Evolutionary conservation across 2,329 filamentous ascomycete genomes (phyloP).

Genomic region (Sporothrix inflata): DNA sequence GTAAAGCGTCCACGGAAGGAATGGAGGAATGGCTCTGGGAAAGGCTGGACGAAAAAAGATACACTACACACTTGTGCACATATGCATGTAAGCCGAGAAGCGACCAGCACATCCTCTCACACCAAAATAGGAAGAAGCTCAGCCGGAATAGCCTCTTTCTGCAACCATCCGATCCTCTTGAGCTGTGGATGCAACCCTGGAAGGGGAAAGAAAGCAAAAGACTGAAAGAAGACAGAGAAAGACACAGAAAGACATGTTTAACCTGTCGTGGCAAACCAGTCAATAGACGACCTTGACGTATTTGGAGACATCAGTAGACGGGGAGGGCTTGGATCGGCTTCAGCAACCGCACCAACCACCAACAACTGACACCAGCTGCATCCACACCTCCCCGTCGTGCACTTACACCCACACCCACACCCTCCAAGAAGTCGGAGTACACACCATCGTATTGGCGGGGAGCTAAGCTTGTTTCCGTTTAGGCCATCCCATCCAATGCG

Average conservation of each 20-base stretch:
- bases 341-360: neutral
- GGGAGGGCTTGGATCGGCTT: neutral
- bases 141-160: slow-evolving; percentile 1
- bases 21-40: too few relatives aligned
- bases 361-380: too few relatives aligned
- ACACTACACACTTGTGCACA: too few relatives aligned
- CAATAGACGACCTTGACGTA: neutral
- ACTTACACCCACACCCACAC: neutral
- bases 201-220: neutral
- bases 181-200: neutral
- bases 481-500: neutral
- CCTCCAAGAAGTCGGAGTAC: neutral
- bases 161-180: neutral
- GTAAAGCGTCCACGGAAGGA: too few relatives aligned
- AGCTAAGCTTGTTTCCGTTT: neutral
- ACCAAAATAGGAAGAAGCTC: too few relatives aligned
- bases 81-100: too few relatives aligned
- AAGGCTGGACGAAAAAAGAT: too few relatives aligned
- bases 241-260: neutral
- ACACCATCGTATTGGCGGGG: neutral
- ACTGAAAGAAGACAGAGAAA: neutral
- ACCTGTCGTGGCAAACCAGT: too few relatives aligned
- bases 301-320: neutral
- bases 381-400: neutral
- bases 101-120: neutral